These are phyloP conservation scores for Apiotrichum brassicae DNA, from an alignment of 1,284 basidiomycete genomes.

Conservation along the genomic window DNA sequence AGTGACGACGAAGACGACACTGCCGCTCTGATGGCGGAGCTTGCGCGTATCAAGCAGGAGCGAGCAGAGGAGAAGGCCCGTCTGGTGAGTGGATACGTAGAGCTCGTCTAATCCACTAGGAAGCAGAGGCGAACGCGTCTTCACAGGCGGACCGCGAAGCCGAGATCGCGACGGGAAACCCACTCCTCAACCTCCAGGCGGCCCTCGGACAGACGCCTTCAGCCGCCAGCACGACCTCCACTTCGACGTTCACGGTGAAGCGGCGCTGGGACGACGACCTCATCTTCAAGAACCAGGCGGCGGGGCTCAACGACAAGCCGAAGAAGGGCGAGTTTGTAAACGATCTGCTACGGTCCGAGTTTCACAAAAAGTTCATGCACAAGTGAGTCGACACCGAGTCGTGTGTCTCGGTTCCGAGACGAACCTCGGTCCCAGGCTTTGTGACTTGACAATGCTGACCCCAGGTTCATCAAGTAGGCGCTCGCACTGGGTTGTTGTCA, in stretches of 20 bases:
- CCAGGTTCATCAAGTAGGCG: constrained; percentile 14
- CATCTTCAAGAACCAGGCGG: constrained; percentile 95
- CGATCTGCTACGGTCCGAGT: constrained; percentile 82
- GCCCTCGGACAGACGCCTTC: constrained; percentile 67
- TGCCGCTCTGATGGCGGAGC: constrained; percentile 80
- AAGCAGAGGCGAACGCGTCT: constrained; percentile 64
- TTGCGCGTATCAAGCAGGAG: constrained; percentile 92
- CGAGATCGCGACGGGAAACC: constrained; percentile 77
- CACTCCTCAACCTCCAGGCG: constrained; percentile 77
- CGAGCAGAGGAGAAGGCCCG: constrained; percentile 84
- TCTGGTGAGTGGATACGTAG: constrained; percentile 45
- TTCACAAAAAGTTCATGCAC: constrained; percentile 56
- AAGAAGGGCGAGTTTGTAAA: constrained; percentile 81
- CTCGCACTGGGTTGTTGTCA: background rate
- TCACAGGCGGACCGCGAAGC: constrained; percentile 63
- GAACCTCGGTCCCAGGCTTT: too few species aligned
- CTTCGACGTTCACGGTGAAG: constrained; percentile 69
- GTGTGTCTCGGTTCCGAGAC: too few species aligned
- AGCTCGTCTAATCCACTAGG: too few species aligned
- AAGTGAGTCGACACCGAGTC: constrained; percentile 42
- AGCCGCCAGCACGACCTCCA: constrained; percentile 32
- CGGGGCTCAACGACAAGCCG: constrained; percentile 55
- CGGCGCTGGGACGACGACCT: constrained; percentile 92
- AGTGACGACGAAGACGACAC: constrained; percentile 76
- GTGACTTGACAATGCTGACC: background rate